Evolutionary conservation across 371 early-diverging fungal species (phyloP).

Genomic region (Parasitella parasitica): DNA sequence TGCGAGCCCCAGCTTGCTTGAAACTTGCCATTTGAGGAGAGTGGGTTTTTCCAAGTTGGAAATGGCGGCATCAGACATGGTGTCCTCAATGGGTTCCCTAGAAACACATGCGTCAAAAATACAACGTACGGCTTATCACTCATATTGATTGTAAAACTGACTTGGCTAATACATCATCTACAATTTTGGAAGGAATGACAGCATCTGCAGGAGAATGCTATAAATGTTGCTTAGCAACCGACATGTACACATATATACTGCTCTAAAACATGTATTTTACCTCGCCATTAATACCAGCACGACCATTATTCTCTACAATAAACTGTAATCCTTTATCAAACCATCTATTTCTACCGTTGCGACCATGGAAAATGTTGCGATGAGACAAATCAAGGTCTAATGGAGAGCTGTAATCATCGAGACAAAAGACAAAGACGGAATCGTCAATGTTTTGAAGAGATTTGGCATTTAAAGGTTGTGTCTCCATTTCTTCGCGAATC

Average conservation of each 20-base stretch:
- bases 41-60: slow-evolving; percentile 47
- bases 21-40: slow-evolving; percentile 66
- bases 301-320: slow-evolving; percentile 82
- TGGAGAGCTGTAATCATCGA: slow-evolving; percentile 76
- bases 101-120: neutral
- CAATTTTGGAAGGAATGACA: slow-evolving; percentile 79
- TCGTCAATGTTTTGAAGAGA: slow-evolving; percentile 72
- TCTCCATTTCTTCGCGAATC: slow-evolving; percentile 39
- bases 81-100: slow-evolving; percentile 63
- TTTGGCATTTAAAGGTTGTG: slow-evolving; percentile 49
- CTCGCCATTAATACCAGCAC: slow-evolving; percentile 93
- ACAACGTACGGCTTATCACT: too few species aligned
- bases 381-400: slow-evolving; percentile 64
- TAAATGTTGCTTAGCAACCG: too few species aligned
- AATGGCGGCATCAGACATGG: slow-evolving; percentile 29
- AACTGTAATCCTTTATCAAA: slow-evolving; percentile 93
- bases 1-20: slow-evolving; percentile 40
- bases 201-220: slow-evolving; percentile 92
- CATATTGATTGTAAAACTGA: slow-evolving; percentile 7
- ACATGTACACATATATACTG: too few species aligned
- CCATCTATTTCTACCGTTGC: slow-evolving; percentile 87
- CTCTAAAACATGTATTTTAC: slow-evolving; percentile 38
- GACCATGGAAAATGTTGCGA: slow-evolving; percentile 77
- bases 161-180: slow-evolving; percentile 63
- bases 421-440: slow-evolving; percentile 82